A percentile compares a stretch with the other conserved stretches of the same genome.
Conservation (phyloP, 2,329 filamentous ascomycete species). For the Verticillium nonalfalfae region DNA sequence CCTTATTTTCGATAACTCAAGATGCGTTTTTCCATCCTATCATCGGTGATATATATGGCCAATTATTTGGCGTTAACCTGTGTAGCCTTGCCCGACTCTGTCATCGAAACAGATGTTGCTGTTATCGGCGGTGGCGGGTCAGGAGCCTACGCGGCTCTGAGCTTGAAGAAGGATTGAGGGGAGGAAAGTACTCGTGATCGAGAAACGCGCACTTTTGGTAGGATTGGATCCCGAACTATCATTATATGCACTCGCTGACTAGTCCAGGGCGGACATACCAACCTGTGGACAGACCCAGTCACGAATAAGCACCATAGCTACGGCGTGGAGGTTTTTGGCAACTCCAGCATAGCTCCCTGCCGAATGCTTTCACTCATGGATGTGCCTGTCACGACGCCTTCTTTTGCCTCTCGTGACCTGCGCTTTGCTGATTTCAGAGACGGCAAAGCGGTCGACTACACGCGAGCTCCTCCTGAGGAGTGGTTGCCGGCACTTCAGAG, state of each 20-base stretch:
- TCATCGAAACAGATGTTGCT: slow-evolving; percentile 21
- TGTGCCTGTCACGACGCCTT: slow-evolving; percentile 20
- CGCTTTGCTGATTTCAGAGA: slow-evolving; percentile 25
- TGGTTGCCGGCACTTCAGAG: slow-evolving; percentile 16
- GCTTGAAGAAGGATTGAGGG: slow-evolving; percentile 23
- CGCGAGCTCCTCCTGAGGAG: slow-evolving; percentile 13
- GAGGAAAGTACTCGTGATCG: slow-evolving; percentile 18
- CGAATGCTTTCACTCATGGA: slow-evolving; percentile 36
- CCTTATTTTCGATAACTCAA: no score
- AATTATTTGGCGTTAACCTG: no score
- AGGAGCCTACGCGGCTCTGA: slow-evolving; percentile 25
- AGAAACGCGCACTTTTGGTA: no score
- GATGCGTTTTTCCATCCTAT: no score
- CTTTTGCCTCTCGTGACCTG: slow-evolving; percentile 7
- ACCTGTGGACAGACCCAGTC: slow-evolving; percentile 35
- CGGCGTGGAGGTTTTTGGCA: slow-evolving; percentile 26
- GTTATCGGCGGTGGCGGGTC: slow-evolving; percentile 27
- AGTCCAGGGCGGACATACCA: slow-evolving; percentile 37
- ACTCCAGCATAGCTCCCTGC: slow-evolving; percentile 17
- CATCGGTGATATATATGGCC: no score
- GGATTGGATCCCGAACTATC: no score
- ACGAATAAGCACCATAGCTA: slow-evolving; percentile 23
- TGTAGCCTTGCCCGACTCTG: background rate
- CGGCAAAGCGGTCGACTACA: slow-evolving; percentile 22
- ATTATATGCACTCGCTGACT: slow-evolving; percentile 19